Conservation (phyloP, 1,284 basidiomycete genomes). For the Gastroboletus turbinatus region DNA sequence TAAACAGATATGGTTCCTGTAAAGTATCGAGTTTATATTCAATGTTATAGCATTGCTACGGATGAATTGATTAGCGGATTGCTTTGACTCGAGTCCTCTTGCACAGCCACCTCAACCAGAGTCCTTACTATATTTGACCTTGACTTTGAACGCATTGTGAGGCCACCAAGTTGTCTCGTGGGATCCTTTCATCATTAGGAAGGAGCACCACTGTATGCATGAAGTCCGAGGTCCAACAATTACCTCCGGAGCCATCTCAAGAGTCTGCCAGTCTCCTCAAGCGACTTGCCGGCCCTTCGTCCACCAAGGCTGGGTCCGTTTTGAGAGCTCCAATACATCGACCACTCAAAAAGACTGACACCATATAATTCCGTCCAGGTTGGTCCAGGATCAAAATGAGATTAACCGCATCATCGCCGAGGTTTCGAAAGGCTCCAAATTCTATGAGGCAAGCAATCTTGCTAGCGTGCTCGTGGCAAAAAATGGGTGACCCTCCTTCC, state of each 20-base stretch:
- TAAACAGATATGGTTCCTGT: neutral
- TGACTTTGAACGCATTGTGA: neutral
- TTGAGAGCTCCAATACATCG: neutral
- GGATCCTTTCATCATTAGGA: neutral
- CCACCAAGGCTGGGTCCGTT: slow-evolving; percentile 72
- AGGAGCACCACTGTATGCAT: slow-evolving; percentile 10
- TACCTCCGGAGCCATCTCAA: slow-evolving; percentile 44
- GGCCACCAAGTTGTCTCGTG: neutral
- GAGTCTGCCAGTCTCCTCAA: slow-evolving; percentile 66
- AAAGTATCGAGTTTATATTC: slow-evolving; percentile 1
- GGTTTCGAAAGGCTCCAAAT: slow-evolving; percentile 80
- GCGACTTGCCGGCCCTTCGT: slow-evolving; percentile 75
- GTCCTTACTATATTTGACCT: neutral
- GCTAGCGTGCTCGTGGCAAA: neutral
- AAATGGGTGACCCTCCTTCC: slow-evolving; percentile 6
- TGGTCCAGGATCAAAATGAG: slow-evolving; percentile 75
- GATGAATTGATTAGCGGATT: neutral
- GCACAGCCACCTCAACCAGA: slow-evolving; percentile 13
- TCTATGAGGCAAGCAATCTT: slow-evolving; percentile 61
- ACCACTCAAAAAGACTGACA: slow-evolving; percentile 12
- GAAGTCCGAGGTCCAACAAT: slow-evolving; percentile 19
- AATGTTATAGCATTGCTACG: neutral
- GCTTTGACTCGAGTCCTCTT: no score
- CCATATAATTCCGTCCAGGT: slow-evolving; percentile 37
- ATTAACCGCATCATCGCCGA: slow-evolving; percentile 81